These are phyloP conservation scores for Tilletiaria anomala DNA, from an alignment of 1,284 basidiomycete species.

Conservation along the genomic window DNA sequence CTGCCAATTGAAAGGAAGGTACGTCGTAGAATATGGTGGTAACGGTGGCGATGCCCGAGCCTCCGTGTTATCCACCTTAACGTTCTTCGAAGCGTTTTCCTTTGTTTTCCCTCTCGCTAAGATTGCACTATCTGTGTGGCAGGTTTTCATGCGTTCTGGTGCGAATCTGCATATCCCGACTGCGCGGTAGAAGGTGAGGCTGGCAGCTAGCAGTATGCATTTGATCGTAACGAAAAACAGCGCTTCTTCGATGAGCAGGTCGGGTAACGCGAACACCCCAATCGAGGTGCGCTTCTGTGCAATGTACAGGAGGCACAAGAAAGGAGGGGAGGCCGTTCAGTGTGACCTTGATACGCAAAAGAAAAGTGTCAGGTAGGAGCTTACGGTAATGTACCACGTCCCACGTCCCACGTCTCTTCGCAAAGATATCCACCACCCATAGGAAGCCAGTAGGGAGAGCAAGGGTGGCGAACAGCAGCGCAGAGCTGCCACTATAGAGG, in stretches of 20 bases:
- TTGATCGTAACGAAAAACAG: constrained; percentile 36
- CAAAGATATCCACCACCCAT: constrained; percentile 24
- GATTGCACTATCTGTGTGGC: too few relatives aligned
- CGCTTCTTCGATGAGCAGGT: constrained; percentile 33
- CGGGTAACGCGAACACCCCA: constrained; percentile 24
- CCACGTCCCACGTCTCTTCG: constrained; percentile 26
- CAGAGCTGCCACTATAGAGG: neutral
- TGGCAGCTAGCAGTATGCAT: constrained; percentile 25
- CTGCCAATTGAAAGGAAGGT: too few relatives aligned
- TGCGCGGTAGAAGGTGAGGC: constrained; percentile 30
- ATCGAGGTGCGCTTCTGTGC: constrained; percentile 15
- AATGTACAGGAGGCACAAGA: too few relatives aligned
- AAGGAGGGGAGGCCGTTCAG: too few relatives aligned
- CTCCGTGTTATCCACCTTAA: too few relatives aligned
- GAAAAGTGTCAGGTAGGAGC: too few relatives aligned
- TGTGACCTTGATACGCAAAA: too few relatives aligned
- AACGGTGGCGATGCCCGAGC: too few relatives aligned
- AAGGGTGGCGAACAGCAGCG: constrained; percentile 8
- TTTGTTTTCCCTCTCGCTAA: too few relatives aligned
- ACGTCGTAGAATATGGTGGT: too few relatives aligned
- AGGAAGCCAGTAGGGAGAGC: constrained; percentile 16
- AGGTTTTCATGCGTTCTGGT: too few relatives aligned
- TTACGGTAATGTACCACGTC: constrained; percentile 27
- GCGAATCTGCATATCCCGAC: constrained; percentile 16
- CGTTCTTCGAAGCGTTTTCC: too few relatives aligned